phyloP scores from a whole-genome alignment of 139 green algal species.

The Micractinium conductrix region DNA sequence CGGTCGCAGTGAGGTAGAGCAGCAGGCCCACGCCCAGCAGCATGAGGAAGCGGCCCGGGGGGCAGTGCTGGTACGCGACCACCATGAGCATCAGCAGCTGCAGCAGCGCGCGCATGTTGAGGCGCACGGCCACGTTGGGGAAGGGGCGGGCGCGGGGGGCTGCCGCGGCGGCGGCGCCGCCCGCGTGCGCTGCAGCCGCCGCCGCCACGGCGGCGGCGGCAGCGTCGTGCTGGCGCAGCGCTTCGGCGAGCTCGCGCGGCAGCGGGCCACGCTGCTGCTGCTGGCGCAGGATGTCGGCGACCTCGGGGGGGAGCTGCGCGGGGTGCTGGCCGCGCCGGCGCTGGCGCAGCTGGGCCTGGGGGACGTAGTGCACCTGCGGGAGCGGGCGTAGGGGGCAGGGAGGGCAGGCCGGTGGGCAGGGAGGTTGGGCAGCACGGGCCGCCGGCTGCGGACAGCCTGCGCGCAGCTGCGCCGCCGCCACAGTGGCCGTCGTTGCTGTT shows the following conservation, averaged over 20 bases:
- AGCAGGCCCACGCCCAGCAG: slow-evolving; percentile 57
- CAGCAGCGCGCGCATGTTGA: slow-evolving; percentile 71
- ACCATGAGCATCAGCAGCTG: slow-evolving; percentile 71
- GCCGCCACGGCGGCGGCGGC: slow-evolving; percentile 23
- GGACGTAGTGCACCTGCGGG: background rate
- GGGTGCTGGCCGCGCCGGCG: background rate
- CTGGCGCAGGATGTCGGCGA: slow-evolving; percentile 26
- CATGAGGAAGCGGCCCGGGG: slow-evolving; percentile 64
- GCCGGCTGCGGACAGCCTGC: background rate
- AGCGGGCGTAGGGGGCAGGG: no score
- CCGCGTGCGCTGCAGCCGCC: background rate
- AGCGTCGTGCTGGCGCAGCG: slow-evolving; percentile 19
- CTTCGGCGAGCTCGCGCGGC: background rate
- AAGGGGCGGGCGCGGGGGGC: slow-evolving; percentile 31
- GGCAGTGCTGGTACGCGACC: slow-evolving; percentile 82
- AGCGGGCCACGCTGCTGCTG: slow-evolving; percentile 28
- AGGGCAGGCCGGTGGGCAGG: background rate
- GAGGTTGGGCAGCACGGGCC: no score
- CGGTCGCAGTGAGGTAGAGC: slow-evolving; percentile 64
- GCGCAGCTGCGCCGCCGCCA: no score
- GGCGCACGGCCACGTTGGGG: slow-evolving; percentile 60
- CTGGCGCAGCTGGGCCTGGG: slow-evolving; percentile 21
- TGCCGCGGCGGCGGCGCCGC: background rate
- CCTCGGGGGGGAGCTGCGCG: background rate
- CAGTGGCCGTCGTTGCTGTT: background rate